Evolutionary conservation across 1,284 basidiomycete species (phyloP).

Genomic region (Puccinia coronata): DNA sequence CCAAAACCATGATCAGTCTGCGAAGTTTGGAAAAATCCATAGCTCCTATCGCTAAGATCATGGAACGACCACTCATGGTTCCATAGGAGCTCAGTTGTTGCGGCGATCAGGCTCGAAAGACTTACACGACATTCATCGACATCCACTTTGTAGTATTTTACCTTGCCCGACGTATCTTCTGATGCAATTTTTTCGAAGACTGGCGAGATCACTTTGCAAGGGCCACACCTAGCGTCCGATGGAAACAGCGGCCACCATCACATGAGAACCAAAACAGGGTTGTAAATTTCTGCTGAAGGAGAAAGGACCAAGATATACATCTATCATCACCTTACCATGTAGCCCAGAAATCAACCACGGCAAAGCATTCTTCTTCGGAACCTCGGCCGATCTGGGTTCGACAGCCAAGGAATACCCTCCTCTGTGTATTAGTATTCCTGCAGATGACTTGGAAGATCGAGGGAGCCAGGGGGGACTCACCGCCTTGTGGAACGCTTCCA

Average conservation of each 20-base stretch:
- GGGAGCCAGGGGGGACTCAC: background rate
- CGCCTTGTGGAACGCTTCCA: constrained; percentile 11
- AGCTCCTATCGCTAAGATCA: too few species aligned
- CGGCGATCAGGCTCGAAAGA: background rate
- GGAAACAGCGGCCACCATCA: background rate
- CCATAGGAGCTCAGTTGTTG: background rate
- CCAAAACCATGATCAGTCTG: too few species aligned
- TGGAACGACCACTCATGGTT: too few species aligned
- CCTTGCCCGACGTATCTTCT: constrained; percentile 22
- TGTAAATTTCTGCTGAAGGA: too few species aligned
- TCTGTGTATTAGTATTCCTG: too few species aligned
- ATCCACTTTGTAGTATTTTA: constrained; percentile 45
- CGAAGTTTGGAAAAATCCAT: too few species aligned
- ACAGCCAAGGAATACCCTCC: background rate
- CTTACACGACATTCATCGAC: constrained; percentile 36
- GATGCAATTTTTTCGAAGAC: constrained; percentile 31
- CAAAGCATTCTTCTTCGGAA: constrained; percentile 7
- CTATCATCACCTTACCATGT: constrained; percentile 14
- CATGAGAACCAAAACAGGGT: background rate
- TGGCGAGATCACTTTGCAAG: constrained; percentile 36
- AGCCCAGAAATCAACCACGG: constrained; percentile 39
- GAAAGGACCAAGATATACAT: background rate
- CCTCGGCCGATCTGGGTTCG: background rate
- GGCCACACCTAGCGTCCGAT: constrained; percentile 29
- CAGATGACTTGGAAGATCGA: background rate